Conservation (phyloP, 2,329 filamentous ascomycete genomes). For the Colletotrichum nymphaeae region DNA sequence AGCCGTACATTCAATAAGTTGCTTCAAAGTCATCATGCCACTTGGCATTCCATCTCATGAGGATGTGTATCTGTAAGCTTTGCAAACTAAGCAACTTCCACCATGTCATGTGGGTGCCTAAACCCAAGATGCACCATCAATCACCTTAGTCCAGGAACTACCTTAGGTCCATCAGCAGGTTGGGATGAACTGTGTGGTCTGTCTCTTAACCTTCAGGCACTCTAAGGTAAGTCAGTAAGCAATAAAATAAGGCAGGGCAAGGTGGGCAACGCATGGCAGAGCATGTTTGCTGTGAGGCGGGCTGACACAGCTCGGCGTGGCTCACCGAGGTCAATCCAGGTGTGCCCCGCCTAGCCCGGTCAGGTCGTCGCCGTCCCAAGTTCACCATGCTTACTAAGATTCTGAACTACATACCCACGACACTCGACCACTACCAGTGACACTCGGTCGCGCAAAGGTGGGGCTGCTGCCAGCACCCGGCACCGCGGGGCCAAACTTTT, state of each 20-base stretch:
- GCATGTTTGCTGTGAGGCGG: not conserved
- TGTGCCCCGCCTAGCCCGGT: not conserved
- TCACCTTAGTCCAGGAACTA: conserved; percentile 1
- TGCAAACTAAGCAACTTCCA: not conserved
- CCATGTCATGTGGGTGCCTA: not conserved
- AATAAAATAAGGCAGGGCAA: not conserved
- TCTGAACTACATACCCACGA: not conserved
- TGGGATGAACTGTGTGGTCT: conserved; percentile 33
- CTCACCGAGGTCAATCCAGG: conserved; percentile 6
- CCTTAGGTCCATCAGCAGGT: not conserved
- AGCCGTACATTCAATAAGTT: not conserved
- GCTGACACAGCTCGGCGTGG: not conserved
- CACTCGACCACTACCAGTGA: too few species aligned
- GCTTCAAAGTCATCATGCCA: conserved; percentile 9
- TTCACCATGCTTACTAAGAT: not conserved
- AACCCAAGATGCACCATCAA: conserved; percentile 1
- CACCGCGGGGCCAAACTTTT: conserved; percentile 39
- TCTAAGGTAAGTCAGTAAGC: not conserved
- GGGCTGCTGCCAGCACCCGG: conserved; percentile 30
- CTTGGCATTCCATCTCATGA: not conserved
- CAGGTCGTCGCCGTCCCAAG: conserved; percentile 11
- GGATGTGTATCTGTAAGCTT: not conserved
- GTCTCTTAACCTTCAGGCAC: conserved; percentile 1
- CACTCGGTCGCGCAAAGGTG: not conserved
- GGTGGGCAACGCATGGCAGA: not conserved